Base-by-base conservation (phyloP, 108 stramenopile species). In the Pseudonitzschia delicatissima region DNA sequence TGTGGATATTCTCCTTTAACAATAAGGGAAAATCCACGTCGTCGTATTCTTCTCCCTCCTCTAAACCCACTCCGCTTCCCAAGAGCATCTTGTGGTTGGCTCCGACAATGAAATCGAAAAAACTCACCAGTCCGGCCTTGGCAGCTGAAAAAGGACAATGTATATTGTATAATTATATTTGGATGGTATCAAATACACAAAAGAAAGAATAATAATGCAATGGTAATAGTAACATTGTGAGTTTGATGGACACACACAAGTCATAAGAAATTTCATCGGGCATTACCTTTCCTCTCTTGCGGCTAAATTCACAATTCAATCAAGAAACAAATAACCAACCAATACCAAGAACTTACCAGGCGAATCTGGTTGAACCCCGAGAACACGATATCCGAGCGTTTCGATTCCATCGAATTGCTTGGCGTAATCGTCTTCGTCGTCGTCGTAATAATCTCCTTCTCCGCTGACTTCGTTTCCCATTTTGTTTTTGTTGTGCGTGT, bases 81-180 rank as follows among this genome's bases (percentile, higher is more conserved):
- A 93, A 53, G 23, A 90, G 57, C 85, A 93, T 85, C 44, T 72
- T 40, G 2, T 79, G 85, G 63, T 93, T 82, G 57, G 81, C 87
- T 0, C 89, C 94, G 3, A 98, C 95, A 37, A 98, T 81, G 71
- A 98, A 97, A 67, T 97, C 98, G 58, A 98, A 91, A 71, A 97
- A 98, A 40, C 79, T 77, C 2, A 98, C 96, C 0, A 98, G 77
- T n/a, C 98, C 96, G 25, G 92, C 94, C 21, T 80, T 67, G 26
- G 80, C 74, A 15, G 98, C 64, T 66, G 29, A 17, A 9, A 11
- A 42, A 13, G 11, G 0, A 1, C 12, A 42, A 13, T 42, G 40
- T 42, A 42, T 42, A 42, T 42, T 13, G 40, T 1, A 1, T 11
- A 42, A 13, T 40, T 13, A 0, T 1, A 42, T 11, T 42, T 42